A percentile compares a stretch with the other conserved stretches of the same genome.
These are phyloP conservation scores for Dothideomycetes sp. DNA, from an alignment of 2,329 filamentous ascomycete genomes.

Conservation along the genomic window DNA sequence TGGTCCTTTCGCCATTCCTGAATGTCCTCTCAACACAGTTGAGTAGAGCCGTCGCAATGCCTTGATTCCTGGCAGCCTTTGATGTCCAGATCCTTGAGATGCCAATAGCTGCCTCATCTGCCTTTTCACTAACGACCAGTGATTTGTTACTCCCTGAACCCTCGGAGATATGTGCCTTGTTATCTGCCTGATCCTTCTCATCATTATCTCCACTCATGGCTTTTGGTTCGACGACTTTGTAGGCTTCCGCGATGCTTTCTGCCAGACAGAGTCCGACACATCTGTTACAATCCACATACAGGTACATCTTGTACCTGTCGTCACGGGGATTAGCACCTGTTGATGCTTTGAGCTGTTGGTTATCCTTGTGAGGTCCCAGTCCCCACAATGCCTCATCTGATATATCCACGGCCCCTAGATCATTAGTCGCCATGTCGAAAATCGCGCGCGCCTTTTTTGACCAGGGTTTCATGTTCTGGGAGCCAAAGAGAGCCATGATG, in stretches of 20 bases:
- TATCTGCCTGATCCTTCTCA: conserved; percentile 14
- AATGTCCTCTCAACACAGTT: conserved; percentile 48
- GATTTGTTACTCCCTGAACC: not conserved
- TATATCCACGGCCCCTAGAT: conserved; percentile 53
- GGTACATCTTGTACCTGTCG: conserved; percentile 50
- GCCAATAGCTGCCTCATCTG: conserved; percentile 45
- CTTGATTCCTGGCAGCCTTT: conserved; percentile 44
- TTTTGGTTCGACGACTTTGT: conserved; percentile 34
- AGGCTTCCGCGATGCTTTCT: conserved; percentile 51
- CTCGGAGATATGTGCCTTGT: not conserved
- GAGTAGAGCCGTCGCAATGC: conserved; percentile 49
- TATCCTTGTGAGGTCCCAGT: too few relatives aligned
- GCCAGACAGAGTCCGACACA: conserved; percentile 54
- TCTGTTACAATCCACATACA: conserved; percentile 52
- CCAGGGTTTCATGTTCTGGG: conserved; percentile 41
- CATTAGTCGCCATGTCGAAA: conserved; percentile 53
- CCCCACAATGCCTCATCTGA: conserved; percentile 50
- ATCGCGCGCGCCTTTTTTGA: conserved; percentile 46
- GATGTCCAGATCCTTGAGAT: conserved; percentile 60
- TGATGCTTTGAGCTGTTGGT: too few relatives aligned
- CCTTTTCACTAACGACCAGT: conserved; percentile 36
- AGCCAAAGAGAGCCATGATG: conserved; percentile 48
- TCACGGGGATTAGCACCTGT: conserved; percentile 10
- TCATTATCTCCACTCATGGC: conserved; percentile 2
- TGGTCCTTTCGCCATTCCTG: conserved; percentile 46